A percentile compares a stretch with the other conserved stretches of the same genome.
phyloP scores from a whole-genome alignment of 2,329 filamentous ascomycete species.

The Pyricularia sp. region DNA sequence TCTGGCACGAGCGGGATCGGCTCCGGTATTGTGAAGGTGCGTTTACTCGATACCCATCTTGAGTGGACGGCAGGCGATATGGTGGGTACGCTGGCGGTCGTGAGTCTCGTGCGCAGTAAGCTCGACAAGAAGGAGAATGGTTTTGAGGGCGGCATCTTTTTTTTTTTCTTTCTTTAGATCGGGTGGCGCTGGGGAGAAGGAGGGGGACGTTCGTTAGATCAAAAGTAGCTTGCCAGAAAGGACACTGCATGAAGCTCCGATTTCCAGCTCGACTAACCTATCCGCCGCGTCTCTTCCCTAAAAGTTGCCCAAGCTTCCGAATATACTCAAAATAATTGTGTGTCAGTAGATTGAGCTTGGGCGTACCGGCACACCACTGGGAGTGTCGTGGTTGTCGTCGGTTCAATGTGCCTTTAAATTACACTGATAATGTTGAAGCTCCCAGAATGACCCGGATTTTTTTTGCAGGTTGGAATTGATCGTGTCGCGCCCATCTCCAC shows the following conservation, averaged over 20 bases:
- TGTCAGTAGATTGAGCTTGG: neutral
- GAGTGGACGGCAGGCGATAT: constrained; percentile 17
- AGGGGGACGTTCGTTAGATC: neutral
- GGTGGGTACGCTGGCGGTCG: constrained; percentile 14
- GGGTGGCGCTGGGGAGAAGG: neutral
- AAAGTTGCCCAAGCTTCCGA: neutral
- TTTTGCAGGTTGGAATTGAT: neutral
- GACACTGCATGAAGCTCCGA: neutral
- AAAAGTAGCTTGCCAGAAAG: neutral
- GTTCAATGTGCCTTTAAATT: neutral
- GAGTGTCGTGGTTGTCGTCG: neutral
- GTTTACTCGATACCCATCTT: constrained; percentile 30
- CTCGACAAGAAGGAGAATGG: neutral
- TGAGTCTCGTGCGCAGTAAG: neutral
- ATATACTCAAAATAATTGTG: neutral
- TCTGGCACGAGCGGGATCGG: constrained; percentile 82
- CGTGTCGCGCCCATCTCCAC: neutral
- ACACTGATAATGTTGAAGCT: neutral
- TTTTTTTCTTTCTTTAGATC: too few species aligned
- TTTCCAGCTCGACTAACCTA: neutral
- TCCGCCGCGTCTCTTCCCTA: neutral
- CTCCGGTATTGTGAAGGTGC: constrained; percentile 33
- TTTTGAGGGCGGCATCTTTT: neutral
- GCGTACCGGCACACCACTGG: neutral
- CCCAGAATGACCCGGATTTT: neutral